Base-by-base conservation (phyloP, 2,329 filamentous ascomycete genomes). In the Phaeoacremonium minimum region DNA sequence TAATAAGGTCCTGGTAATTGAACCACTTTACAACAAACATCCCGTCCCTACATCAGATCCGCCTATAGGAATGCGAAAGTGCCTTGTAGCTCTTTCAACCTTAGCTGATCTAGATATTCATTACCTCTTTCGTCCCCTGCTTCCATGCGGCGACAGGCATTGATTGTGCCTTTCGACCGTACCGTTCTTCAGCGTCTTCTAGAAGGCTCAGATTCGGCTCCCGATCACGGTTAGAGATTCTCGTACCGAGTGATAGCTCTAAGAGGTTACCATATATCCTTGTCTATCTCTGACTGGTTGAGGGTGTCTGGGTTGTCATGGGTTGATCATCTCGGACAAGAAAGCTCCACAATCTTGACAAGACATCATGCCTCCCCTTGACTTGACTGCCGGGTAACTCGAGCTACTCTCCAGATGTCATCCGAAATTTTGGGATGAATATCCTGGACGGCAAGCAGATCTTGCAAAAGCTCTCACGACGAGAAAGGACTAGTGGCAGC, bases 1-100 rank as follows among this genome's bases (percentile, higher is more conserved):
- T n/a, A n/a, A n/a, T n/a, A n/a, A n/a, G n/a, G n/a, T n/a, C n/a
- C n/a, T n/a, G n/a, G n/a, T n/a, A n/a, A n/a, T n/a, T n/a, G n/a
- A n/a, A n/a, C n/a, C n/a, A n/a, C n/a, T n/a, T n/a, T n/a, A n/a
- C n/a, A n/a, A n/a, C n/a, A n/a, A n/a, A n/a, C n/a, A n/a, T 36
- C 30, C 40, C 37, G 41, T 29, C 35, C 35, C 33, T 36, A 33
- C 41, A 34, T 38, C 33, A 35, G 28, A 38, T 35, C 35, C 34
- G 22, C 22, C 22, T 9, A n/a, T 28, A 9, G 9, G 22, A 28
- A n/a, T 28, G 22, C 22, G n/a, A 28, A n/a, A 11, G 22, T 28
- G 22, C 22, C 22, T n/a, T n/a, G n/a, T n/a, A 26, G 22, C 9
- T n/a, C 22, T 26, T 26, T n/a, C n/a, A 9, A 26, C n/a, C 22